Evolutionary conservation across 805 yeast species (phyloP), one percentile per base, ranked within the genome.

Genomic region (Grigorovia yakushimaensis): DNA sequence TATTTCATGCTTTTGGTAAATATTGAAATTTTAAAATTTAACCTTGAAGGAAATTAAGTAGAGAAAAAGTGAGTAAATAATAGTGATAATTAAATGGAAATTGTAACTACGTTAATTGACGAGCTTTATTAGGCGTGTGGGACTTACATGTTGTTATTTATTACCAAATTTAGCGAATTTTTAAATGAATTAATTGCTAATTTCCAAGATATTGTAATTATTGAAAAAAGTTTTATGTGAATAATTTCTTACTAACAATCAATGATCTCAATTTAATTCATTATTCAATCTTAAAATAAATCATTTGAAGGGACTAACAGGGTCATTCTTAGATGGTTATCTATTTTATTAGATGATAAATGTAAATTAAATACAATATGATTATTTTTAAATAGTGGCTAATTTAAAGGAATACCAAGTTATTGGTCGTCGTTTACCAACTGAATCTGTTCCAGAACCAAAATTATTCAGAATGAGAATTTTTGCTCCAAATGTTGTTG

Each of bases 391-490:
- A 17, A 49, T 47, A 78, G 83, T 88, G 96, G 85, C 96, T 78
- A 88, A 93, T 82, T 84, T 89, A 76, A 85, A 83, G 82, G 98
- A 91, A 84, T 91, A 89, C 81, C 96, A 93, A 83, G 97, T 93
- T 74, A 93, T 93, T 77, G 99, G 99, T 78, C 96, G 99, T 79
- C 95, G 93, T 80, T 87, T 93, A 76, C 98, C 99, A 66, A 88
- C 96, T 70, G 98, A 88, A 77, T 78, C 89, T 68, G 96, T 86
- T 71, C 96, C 98, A 70, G 96, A 89, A 79, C 99, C 98, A 76
- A 93, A 91, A 84, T 87, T 93, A 78, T 93, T 84, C 95, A 88
- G 98, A 76, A 93, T 93, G 98, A 88, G 96, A 82, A 88, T 93
- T 78, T 93, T 93, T 74, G 98, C 98, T 72, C 89, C 96, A 68